Conservation (phyloP, 2,329 filamentous ascomycete genomes). For the Karstenula rhodostoma region DNA sequence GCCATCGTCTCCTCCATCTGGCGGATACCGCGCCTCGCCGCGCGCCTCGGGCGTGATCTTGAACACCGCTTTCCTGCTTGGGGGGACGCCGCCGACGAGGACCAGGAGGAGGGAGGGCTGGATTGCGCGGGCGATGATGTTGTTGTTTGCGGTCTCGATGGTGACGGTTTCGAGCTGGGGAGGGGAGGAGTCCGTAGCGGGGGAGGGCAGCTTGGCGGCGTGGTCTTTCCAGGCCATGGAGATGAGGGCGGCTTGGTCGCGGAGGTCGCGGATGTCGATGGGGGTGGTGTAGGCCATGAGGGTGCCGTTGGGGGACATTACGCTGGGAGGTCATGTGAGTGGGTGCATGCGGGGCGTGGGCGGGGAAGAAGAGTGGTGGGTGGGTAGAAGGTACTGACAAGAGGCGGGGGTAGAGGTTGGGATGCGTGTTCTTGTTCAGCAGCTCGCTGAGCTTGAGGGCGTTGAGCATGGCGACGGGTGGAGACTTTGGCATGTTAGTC, state of each 20-base stretch:
- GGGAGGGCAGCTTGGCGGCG: conserved; percentile 16
- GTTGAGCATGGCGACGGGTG: conserved; percentile 50
- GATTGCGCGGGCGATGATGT: conserved; percentile 56
- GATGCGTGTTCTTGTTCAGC: conserved; percentile 53
- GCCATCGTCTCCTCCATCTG: conserved; percentile 19
- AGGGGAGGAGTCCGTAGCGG: not conserved
- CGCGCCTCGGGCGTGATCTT: conserved; percentile 55
- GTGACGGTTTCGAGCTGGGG: conserved; percentile 53
- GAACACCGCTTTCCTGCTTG: conserved; percentile 47
- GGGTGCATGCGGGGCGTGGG: not conserved
- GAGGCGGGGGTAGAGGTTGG: conserved; percentile 53
- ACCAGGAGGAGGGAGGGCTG: conserved; percentile 58
- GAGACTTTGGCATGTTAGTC: conserved; percentile 7
- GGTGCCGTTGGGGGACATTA: conserved; percentile 62
- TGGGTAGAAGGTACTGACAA: conserved; percentile 35
- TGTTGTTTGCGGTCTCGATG: conserved; percentile 56
- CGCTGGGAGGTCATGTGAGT: conserved; percentile 39
- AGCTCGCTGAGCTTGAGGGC: conserved; percentile 53
- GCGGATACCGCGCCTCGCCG: conserved; percentile 50
- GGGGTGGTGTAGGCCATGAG: conserved; percentile 59
- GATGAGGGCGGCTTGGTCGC: conserved; percentile 58
- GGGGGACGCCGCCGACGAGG: conserved; percentile 58
- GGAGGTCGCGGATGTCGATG: conserved; percentile 57
- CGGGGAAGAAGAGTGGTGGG: not conserved
- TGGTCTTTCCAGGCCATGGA: conserved; percentile 61